Conservation (phyloP, 768 basidiomycete genomes). For the Holtermanniella nyarrowii region DNA sequence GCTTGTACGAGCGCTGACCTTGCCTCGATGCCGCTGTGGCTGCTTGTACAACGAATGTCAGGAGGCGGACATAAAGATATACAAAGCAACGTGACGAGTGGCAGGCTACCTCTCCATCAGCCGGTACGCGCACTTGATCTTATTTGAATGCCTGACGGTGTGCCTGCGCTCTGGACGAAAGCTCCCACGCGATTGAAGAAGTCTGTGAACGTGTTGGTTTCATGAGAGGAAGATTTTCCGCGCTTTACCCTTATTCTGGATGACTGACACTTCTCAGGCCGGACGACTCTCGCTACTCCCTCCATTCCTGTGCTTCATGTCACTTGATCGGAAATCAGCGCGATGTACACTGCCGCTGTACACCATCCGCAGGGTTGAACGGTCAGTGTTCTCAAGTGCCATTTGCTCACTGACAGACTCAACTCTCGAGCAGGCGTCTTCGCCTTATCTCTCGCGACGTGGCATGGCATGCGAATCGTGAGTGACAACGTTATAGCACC, state of each 20-base stretch:
- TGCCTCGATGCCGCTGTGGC: too few relatives aligned
- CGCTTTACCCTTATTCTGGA: too few relatives aligned
- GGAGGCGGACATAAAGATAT: too few relatives aligned
- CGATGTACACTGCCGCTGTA: conserved; percentile 83
- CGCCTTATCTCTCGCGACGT: conserved; percentile 84
- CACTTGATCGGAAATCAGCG: conserved; percentile 83
- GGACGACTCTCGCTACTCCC: conserved; percentile 81
- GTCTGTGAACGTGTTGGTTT: neutral
- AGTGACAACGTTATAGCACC: conserved; percentile 27
- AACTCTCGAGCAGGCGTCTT: conserved; percentile 91
- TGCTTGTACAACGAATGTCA: too few relatives aligned
- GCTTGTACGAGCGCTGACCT: too few relatives aligned
- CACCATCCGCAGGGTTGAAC: conserved; percentile 84
- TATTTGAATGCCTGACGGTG: too few relatives aligned
- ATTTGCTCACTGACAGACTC: conserved; percentile 40
- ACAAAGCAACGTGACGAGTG: too few relatives aligned
- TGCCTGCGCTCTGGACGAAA: too few relatives aligned
- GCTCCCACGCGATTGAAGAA: neutral
- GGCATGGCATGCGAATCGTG: conserved; percentile 91
- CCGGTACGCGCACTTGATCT: too few relatives aligned
- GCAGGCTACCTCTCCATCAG: too few relatives aligned
- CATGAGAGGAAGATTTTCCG: too few relatives aligned
- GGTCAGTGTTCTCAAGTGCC: conserved; percentile 35
- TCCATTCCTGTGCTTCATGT: conserved; percentile 81
- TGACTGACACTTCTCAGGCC: too few relatives aligned